Percentiles rank a stretch among this genome's conserved stretches.
Evolutionary conservation across 768 basidiomycete species (phyloP).

Genomic region (Mycena sanguinolenta): DNA sequence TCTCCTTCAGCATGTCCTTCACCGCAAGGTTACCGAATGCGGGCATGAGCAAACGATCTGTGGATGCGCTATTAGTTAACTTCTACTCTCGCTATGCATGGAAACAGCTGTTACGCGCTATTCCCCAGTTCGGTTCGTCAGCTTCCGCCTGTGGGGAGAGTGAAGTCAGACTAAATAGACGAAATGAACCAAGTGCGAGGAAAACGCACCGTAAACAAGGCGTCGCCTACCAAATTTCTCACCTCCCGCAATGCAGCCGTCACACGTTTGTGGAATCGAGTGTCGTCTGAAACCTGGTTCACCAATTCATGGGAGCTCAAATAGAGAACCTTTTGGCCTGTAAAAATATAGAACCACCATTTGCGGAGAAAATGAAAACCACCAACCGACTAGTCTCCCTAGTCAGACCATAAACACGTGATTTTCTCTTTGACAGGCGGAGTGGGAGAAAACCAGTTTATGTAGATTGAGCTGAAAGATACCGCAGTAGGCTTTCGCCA

Average conservation of each 20-base stretch:
- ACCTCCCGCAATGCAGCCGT: slow-evolving; percentile 48
- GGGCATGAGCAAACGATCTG: slow-evolving; percentile 50
- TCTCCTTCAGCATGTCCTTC: slow-evolving; percentile 61
- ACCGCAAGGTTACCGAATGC: slow-evolving; percentile 58
- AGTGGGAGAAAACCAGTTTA: too few species aligned
- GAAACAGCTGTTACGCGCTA: slow-evolving; percentile 51
- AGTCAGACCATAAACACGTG: too few species aligned
- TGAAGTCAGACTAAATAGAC: neutral
- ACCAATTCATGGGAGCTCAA: slow-evolving; percentile 51
- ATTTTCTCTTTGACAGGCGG: too few species aligned
- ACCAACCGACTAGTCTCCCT: too few species aligned
- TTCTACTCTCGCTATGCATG: neutral
- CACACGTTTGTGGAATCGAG: slow-evolving; percentile 55
- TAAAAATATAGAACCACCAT: neutral
- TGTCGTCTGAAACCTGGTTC: slow-evolving; percentile 58
- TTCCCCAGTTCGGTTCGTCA: slow-evolving; percentile 61
- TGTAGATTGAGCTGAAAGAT: slow-evolving; percentile 55
- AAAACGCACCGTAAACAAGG: slow-evolving; percentile 53
- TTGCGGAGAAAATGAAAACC: neutral
- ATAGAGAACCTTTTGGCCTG: slow-evolving; percentile 45
- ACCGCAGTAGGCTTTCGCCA: slow-evolving; percentile 55
- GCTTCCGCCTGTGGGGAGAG: slow-evolving; percentile 46
- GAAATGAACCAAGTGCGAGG: neutral
- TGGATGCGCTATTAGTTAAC: slow-evolving; percentile 2
- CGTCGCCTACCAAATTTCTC: slow-evolving; percentile 56